Evolutionary conservation across 2,329 filamentous ascomycete species (phyloP).

Genomic region (Parafenestella ontariensis): DNA sequence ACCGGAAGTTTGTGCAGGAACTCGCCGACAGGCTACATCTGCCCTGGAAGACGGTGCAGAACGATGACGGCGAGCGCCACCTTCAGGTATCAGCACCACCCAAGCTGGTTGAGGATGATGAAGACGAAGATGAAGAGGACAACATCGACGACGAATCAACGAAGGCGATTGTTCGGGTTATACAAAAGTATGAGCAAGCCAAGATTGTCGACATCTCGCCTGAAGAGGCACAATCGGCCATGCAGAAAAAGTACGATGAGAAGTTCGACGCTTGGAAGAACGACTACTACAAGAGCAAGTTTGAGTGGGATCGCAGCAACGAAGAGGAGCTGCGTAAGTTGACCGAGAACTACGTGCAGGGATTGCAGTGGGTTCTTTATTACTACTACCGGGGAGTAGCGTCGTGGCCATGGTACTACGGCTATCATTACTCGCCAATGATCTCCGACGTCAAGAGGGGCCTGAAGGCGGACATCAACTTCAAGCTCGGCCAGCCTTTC

Average conservation of each 20-base stretch:
- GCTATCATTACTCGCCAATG: constrained; percentile 96
- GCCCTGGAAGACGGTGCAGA: constrained; percentile 68
- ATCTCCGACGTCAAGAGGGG: constrained; percentile 95
- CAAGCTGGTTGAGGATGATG: constrained; percentile 57
- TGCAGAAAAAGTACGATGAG: constrained; percentile 84
- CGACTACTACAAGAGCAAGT: constrained; percentile 89
- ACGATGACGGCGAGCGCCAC: constrained; percentile 71
- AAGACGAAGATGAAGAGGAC: constrained; percentile 68
- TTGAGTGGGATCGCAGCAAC: constrained; percentile 83
- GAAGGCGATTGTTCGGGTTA: constrained; percentile 81
- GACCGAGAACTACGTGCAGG: constrained; percentile 96
- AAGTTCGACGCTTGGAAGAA: constrained; percentile 95
- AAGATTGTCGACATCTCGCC: constrained; percentile 79
- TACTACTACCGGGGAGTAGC: constrained; percentile 98
- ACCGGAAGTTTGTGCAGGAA: constrained; percentile 92
- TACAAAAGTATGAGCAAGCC: constrained; percentile 90
- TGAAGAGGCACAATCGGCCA: constrained; percentile 78
- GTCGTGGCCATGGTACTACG: constrained; percentile 98
- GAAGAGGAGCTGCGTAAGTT: constrained; percentile 81
- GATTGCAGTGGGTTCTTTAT: constrained; percentile 95
- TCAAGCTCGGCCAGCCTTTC: constrained; percentile 94
- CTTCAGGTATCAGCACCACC: constrained; percentile 68
- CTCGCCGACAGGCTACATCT: constrained; percentile 74
- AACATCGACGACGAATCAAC: constrained; percentile 82
- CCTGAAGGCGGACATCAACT: constrained; percentile 84